Conservation (phyloP, 345 rosid species). For the Odontarrhena argentea region DNA sequence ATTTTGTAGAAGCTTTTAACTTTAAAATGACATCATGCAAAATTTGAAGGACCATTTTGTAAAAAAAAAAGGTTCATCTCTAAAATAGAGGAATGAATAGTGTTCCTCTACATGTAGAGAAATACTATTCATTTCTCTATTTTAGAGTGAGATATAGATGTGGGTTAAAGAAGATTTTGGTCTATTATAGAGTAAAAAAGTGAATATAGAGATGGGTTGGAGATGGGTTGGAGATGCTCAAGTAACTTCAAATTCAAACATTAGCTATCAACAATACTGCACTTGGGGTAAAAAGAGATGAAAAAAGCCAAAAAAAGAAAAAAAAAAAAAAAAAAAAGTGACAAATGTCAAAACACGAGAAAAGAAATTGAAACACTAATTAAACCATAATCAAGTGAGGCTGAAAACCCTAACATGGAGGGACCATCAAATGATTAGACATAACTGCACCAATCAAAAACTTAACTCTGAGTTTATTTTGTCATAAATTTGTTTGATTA, state of each 20-base stretch:
- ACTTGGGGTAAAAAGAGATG: not conserved
- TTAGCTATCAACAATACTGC: slow-evolving; percentile 10
- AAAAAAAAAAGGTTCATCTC: no score
- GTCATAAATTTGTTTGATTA: slow-evolving; percentile 30
- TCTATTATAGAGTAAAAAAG: no score
- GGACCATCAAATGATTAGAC: slow-evolving; percentile 57
- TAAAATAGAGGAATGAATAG: no score
- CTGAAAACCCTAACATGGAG: slow-evolving; percentile 44
- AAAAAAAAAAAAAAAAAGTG: not conserved
- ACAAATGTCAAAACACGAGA: slow-evolving; percentile 34
- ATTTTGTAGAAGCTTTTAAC: no score
- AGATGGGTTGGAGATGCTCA: no score
- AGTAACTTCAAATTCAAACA: slow-evolving; percentile 18
- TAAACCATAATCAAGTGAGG: slow-evolving; percentile 38
- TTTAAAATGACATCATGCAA: no score
- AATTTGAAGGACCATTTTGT: no score
- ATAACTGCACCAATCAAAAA: slow-evolving; percentile 45
- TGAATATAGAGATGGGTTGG: no score
- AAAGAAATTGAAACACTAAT: slow-evolving; percentile 34
- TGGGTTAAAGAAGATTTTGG: no score
- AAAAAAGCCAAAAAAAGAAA: not conserved
- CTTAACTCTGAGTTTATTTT: slow-evolving; percentile 34
- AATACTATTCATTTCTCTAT: no score
- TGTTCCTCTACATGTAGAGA: no score
- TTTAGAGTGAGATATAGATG: no score